These are phyloP conservation scores for Lentinula raphanica DNA, from an alignment of 768 basidiomycete genomes.

Conservation along the genomic window DNA sequence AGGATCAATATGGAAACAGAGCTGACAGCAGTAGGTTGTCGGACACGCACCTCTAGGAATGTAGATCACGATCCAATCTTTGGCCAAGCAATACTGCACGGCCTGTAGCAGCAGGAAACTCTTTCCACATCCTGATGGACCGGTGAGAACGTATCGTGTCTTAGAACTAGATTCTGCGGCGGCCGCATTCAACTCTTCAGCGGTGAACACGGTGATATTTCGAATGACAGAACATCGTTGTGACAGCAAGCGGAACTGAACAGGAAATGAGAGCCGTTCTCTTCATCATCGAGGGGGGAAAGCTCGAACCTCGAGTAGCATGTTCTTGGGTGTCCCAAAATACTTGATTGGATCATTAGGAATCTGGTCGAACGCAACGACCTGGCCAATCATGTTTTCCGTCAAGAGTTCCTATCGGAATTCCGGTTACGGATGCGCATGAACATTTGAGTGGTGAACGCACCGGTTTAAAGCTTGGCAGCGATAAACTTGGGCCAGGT, in stretches of 20 bases:
- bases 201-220: slow-evolving; percentile 52
- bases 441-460: neutral
- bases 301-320: slow-evolving; percentile 62
- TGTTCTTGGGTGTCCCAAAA: slow-evolving; percentile 68
- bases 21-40: neutral
- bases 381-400: slow-evolving; percentile 1
- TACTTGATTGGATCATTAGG: slow-evolving; percentile 7
- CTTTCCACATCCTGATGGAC: slow-evolving; percentile 75
- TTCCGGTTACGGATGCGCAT: neutral
- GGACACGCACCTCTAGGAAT: slow-evolving; percentile 63
- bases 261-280: neutral
- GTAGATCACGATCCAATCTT: slow-evolving; percentile 81
- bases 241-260: slow-evolving; percentile 64
- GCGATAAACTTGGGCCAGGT: neutral
- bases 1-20: neutral
- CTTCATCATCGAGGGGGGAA: neutral
- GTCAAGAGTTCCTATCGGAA: neutral
- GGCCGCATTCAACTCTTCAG: slow-evolving; percentile 49
- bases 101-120: slow-evolving; percentile 74
- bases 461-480: neutral
- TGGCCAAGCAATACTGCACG: slow-evolving; percentile 56
- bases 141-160: slow-evolving; percentile 61
- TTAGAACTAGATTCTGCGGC: slow-evolving; percentile 42
- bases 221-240: slow-evolving; percentile 71
- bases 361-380: neutral